phyloP scores from a whole-genome alignment of 768 basidiomycete genomes.

The Tricholoma terreum region DNA sequence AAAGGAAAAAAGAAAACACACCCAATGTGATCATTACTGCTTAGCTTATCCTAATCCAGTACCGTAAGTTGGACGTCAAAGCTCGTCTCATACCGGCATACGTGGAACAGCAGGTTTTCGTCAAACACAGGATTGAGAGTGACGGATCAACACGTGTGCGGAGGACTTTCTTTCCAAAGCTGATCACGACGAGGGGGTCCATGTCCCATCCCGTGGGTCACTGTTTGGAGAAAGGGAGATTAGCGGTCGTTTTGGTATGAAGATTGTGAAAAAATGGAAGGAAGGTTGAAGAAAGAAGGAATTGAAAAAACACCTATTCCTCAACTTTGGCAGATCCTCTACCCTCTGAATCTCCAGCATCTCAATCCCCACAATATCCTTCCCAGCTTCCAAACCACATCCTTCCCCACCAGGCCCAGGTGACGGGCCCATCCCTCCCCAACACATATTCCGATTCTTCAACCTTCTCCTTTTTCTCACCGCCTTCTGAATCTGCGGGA shows the following conservation, averaged over 20 bases:
- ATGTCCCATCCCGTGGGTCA: conserved; percentile 93
- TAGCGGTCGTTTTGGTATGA: neutral
- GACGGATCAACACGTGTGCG: conserved; percentile 87
- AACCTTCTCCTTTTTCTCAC: neutral
- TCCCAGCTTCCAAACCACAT: conserved; percentile 59
- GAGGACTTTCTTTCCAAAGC: conserved; percentile 97
- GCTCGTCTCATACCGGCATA: conserved; percentile 77
- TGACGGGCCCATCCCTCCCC: neutral
- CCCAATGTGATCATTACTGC: conserved; percentile 86
- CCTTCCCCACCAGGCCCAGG: conserved; percentile 10
- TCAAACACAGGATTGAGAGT: conserved; percentile 89
- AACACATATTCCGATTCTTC: neutral
- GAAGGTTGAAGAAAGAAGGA: too few species aligned
- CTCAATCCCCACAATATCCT: conserved; percentile 92
- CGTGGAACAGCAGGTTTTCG: conserved; percentile 94
- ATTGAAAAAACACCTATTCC: conserved; percentile 61
- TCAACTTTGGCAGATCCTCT: conserved; percentile 77
- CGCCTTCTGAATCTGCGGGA: neutral
- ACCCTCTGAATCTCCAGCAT: conserved; percentile 90
- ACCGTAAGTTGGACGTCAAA: conserved; percentile 81
- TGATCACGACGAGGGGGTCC: conserved; percentile 96
- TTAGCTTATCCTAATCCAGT: conserved; percentile 96
- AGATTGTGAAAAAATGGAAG: neutral
- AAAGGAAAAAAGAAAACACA: conserved; percentile 47
- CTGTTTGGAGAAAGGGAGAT: conserved; percentile 33